These are phyloP conservation scores for Trifolium subterraneum DNA, from an alignment of 306 rosid species.

Conservation along the genomic window DNA sequence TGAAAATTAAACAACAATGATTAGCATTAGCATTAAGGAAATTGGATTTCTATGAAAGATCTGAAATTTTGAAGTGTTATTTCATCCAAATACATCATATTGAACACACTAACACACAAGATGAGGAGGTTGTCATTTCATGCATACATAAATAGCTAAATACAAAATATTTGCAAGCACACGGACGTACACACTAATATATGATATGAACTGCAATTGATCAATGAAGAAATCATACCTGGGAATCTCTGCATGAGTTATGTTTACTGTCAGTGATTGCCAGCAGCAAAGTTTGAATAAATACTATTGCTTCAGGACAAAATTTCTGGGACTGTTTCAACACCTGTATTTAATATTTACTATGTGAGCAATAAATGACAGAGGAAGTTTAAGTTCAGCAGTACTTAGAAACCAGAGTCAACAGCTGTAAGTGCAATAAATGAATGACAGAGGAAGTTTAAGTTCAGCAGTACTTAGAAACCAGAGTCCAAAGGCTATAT, in stretches of 20 bases:
- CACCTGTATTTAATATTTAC: conserved; percentile 56
- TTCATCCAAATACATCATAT: not conserved
- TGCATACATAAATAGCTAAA: not conserved
- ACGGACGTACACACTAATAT: not conserved
- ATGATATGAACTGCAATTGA: conserved; percentile 29
- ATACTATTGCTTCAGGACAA: conserved; percentile 81
- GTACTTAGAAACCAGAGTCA: conserved; percentile 13
- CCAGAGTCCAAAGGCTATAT: conserved; percentile 27
- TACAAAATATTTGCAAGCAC: not conserved
- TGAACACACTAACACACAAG: not conserved
- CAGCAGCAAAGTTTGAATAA: conserved; percentile 64
- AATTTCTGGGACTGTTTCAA: conserved; percentile 76
- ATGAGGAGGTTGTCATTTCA: not conserved
- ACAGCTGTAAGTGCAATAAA: conserved; percentile 34
- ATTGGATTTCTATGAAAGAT: not conserved
- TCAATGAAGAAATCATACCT: conserved; percentile 52
- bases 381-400: conserved; percentile 12
- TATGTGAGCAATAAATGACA: conserved; percentile 30
- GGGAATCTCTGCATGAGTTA: conserved; percentile 53
- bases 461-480: conserved; percentile 8
- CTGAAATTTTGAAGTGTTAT: conserved; percentile 1
- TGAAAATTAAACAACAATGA: not conserved
- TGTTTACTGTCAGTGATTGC: conserved; percentile 59
- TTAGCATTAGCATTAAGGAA: not conserved
- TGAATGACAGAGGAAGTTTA: conserved; percentile 13